Conservation (phyloP, 2,329 filamentous ascomycete species). For the Pleurostoma richardsiae region DNA sequence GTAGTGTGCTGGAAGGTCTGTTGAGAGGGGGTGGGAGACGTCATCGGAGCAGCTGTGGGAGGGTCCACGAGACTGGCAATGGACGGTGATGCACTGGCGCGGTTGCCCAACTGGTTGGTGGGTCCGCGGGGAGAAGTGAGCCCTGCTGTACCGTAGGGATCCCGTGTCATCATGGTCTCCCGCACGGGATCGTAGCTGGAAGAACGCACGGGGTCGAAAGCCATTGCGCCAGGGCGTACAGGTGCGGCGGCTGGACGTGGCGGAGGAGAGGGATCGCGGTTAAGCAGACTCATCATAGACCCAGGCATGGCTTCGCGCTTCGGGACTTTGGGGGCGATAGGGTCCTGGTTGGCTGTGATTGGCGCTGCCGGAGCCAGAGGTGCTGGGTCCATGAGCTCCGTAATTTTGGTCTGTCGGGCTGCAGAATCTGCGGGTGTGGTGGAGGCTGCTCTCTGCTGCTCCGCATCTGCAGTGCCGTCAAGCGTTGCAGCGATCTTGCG, state of each 20-base stretch:
- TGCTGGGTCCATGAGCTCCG: slow-evolving; percentile 31
- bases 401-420: slow-evolving; percentile 31
- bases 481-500: slow-evolving; percentile 32
- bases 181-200: slow-evolving; percentile 63
- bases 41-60: slow-evolving; percentile 36
- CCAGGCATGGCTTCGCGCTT: slow-evolving; percentile 47
- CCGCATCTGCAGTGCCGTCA: neutral
- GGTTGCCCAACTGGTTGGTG: slow-evolving; percentile 43
- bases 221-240: slow-evolving; percentile 67
- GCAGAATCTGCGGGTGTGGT: slow-evolving; percentile 14
- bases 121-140: slow-evolving; percentile 47
- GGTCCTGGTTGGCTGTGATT: slow-evolving; percentile 19
- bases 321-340: slow-evolving; percentile 35
- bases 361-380: slow-evolving; percentile 12
- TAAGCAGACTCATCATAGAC: slow-evolving; percentile 53
- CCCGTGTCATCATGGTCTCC: slow-evolving; percentile 53
- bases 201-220: slow-evolving; percentile 83
- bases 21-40: slow-evolving; percentile 31
- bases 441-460: neutral
- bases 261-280: slow-evolving; percentile 43
- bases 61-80: slow-evolving; percentile 88
- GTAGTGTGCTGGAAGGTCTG: slow-evolving; percentile 23
- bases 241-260: slow-evolving; percentile 34
- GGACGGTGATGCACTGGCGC: slow-evolving; percentile 84
- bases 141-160: slow-evolving; percentile 39